Evolutionary conservation across 1,284 basidiomycete species (phyloP).

Genomic region (Vanrija humicola): DNA sequence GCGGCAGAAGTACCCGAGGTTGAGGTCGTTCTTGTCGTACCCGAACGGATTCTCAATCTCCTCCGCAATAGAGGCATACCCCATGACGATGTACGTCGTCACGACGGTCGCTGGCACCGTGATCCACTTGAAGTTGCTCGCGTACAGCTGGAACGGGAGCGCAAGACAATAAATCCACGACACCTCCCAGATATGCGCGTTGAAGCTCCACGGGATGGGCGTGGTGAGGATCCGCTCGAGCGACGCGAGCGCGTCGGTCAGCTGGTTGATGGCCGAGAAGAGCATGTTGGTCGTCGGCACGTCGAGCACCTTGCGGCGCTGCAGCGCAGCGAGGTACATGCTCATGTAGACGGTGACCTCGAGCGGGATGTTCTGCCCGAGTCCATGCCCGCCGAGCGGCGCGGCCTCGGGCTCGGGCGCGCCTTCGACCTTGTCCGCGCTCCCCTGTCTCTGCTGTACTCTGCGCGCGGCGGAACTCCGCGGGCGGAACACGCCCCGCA

Average conservation of each 20-base stretch:
- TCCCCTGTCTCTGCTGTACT: too few species aligned
- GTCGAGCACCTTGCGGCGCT: constrained; percentile 60
- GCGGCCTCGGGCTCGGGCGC: too few species aligned
- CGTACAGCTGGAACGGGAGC: constrained; percentile 66
- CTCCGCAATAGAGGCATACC: constrained; percentile 40
- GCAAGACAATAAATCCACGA: constrained; percentile 44
- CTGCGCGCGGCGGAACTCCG: too few species aligned
- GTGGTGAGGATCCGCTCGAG: constrained; percentile 73
- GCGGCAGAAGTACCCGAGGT: constrained; percentile 43
- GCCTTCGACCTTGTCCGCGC: background rate
- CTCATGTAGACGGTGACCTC: constrained; percentile 70
- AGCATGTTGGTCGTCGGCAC: constrained; percentile 63
- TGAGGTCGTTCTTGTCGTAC: constrained; percentile 43
- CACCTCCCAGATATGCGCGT: constrained; percentile 50
- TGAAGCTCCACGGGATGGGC: constrained; percentile 71
- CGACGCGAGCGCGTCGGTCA: constrained; percentile 65
- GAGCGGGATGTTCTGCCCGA: constrained; percentile 64
- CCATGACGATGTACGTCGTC: constrained; percentile 46
- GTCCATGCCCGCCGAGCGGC: background rate
- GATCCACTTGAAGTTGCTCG: constrained; percentile 56
- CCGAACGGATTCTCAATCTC: constrained; percentile 48
- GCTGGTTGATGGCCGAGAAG: constrained; percentile 55
- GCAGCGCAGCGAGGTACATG: constrained; percentile 62
- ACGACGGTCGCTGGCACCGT: constrained; percentile 58
- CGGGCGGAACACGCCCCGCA: too few species aligned